phyloP scores from a whole-genome alignment of 106 monocot genomes.

The Dendrobium catenatum region DNA sequence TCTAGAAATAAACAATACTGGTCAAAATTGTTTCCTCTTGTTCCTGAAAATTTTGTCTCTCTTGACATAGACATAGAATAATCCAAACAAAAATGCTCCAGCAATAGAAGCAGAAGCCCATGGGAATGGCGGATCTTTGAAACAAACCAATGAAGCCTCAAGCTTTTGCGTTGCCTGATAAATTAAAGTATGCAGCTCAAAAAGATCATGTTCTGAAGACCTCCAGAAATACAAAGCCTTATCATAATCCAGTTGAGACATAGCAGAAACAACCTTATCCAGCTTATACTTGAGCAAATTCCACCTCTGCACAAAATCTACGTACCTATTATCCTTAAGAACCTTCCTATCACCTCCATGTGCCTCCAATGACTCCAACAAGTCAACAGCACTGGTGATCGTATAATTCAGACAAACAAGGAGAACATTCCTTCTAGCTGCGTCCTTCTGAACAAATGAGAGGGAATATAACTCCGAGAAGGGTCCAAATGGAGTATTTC shows the following conservation, averaged over 20 bases:
- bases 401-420: constrained; percentile 74
- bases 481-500: constrained; percentile 92
- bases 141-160: constrained; percentile 87
- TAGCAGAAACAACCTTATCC: constrained; percentile 68
- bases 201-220: constrained; percentile 88
- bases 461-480: constrained; percentile 65
- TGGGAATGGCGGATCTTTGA: constrained; percentile 91
- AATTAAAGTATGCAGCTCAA: constrained; percentile 64
- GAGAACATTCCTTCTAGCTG: constrained; percentile 78
- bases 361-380: constrained; percentile 55
- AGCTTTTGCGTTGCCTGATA: constrained; percentile 79
- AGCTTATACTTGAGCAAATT: constrained; percentile 76
- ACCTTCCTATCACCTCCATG: constrained; percentile 84
- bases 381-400: constrained; percentile 54
- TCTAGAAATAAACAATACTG: neutral
- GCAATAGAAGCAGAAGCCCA: constrained; percentile 56
- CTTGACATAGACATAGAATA: constrained; percentile 65
- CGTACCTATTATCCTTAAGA: constrained; percentile 46
- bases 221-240: constrained; percentile 68
- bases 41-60: constrained; percentile 72
- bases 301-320: constrained; percentile 92
- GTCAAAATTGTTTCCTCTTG: constrained; percentile 92
- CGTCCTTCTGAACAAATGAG: constrained; percentile 89
- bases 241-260: constrained; percentile 83
- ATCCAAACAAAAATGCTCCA: constrained; percentile 55